These are phyloP conservation scores for Saprolegnia diclina DNA, from an alignment of 352 stramenopile genomes.

Conservation along the genomic window DNA sequence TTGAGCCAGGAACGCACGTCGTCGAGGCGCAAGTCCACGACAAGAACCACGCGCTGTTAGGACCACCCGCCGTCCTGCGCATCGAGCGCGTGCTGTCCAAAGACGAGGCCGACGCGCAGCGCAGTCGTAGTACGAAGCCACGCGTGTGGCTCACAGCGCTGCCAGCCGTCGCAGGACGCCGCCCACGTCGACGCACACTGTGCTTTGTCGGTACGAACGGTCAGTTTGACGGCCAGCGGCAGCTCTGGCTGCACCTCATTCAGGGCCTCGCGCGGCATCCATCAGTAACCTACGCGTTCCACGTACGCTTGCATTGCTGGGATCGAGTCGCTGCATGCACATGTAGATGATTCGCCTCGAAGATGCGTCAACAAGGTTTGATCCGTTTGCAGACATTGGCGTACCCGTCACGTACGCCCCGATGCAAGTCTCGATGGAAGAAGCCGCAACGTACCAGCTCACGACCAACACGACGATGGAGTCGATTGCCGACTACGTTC, in stretches of 20 bases:
- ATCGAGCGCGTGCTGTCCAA: background rate
- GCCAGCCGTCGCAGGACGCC: background rate
- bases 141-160: background rate
- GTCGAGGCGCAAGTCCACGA: background rate
- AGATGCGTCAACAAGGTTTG: background rate
- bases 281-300: background rate
- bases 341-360: conserved; percentile 11
- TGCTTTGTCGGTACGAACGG: background rate
- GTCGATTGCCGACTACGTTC: background rate
- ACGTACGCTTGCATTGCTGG: too few relatives aligned
- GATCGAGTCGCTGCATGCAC: too few relatives aligned
- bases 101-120: background rate
- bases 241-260: background rate
- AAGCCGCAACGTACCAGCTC: background rate
- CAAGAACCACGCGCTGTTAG: background rate
- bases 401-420: background rate
- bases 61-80: background rate
- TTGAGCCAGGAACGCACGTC: conserved; percentile 7
- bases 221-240: conserved; percentile 1
- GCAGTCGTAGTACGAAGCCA: background rate
- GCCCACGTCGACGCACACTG: background rate
- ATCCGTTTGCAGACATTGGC: background rate
- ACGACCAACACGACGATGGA: conserved; percentile 7
- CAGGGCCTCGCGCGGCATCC: background rate
- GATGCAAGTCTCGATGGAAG: background rate